A percentile compares a stretch with the other conserved stretches of the same genome.
Evolutionary conservation across 495 filamentous ascomycete genomes (phyloP).

Genomic region (Xylaria venustula): DNA sequence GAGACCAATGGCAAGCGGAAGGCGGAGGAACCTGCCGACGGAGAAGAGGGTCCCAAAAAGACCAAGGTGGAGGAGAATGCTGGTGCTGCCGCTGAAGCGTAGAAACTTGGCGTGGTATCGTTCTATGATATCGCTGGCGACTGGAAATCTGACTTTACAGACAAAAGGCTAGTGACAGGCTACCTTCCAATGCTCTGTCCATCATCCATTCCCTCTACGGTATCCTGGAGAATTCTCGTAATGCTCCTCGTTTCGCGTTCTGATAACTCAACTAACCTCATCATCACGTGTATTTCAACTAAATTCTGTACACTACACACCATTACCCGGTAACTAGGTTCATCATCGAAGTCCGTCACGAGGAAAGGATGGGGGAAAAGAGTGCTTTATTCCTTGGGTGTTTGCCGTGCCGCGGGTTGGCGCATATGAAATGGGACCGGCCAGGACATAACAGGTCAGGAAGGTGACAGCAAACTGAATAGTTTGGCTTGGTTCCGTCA

Average conservation of each 20-base stretch:
- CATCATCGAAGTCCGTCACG: neutral
- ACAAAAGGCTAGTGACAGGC: too few species aligned
- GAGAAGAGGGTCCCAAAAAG: constrained; percentile 39
- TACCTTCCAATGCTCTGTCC: too few species aligned
- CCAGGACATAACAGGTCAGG: neutral
- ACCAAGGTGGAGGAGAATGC: constrained; percentile 30
- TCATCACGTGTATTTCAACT: neutral
- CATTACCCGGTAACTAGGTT: neutral
- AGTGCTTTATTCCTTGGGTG: too few species aligned
- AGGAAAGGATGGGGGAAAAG: neutral
- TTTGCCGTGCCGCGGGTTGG: neutral
- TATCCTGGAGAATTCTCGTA: too few species aligned
- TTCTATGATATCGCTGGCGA: too few species aligned
- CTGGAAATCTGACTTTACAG: too few species aligned
- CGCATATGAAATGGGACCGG: neutral
- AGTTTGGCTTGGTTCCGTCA: too few species aligned
- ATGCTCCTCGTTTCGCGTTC: too few species aligned
- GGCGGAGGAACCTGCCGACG: constrained; percentile 42
- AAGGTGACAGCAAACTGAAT: too few species aligned
- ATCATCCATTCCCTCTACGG: too few species aligned
- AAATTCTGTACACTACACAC: neutral
- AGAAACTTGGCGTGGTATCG: too few species aligned
- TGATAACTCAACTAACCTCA: neutral
- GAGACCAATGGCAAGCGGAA: constrained; percentile 44
- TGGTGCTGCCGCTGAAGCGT: neutral